phyloP scores from a whole-genome alignment of 2,329 filamentous ascomycete species.

The Fusarium nisikadoi region DNA sequence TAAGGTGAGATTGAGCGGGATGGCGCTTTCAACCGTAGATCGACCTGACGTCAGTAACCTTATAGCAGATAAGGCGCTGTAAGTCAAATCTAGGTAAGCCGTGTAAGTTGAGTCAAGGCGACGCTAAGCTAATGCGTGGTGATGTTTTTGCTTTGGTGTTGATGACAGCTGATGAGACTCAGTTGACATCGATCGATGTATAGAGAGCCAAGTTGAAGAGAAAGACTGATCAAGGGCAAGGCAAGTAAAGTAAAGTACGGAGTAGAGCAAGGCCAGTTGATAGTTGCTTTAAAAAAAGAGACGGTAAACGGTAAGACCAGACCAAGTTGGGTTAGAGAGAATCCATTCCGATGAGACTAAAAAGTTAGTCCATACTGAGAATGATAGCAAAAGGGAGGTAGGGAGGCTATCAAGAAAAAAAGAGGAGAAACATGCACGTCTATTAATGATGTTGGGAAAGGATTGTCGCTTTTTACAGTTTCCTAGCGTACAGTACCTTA shows the following conservation, averaged over 20 bases:
- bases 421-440: slow-evolving; percentile 11
- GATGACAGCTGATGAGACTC: not conserved
- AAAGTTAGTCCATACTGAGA: not conserved
- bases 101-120: not conserved
- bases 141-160: not conserved
- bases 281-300: slow-evolving; percentile 1
- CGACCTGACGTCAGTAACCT: slow-evolving; percentile 29
- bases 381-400: not conserved
- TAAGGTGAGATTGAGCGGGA: slow-evolving; percentile 19
- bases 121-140: not conserved
- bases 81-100: not conserved
- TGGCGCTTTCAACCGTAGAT: slow-evolving; percentile 6
- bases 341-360: not conserved
- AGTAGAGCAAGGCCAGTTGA: not conserved
- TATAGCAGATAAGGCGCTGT: not conserved
- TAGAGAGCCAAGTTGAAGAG: not conserved
- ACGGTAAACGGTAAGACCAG: slow-evolving; percentile 11
- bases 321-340: slow-evolving; percentile 5
- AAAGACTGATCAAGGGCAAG: not conserved
- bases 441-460: not conserved
- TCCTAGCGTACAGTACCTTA: not conserved
- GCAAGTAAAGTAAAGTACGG: not conserved
- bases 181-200: not conserved
- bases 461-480: not conserved
- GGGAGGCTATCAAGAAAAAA: slow-evolving; percentile 22